A percentile compares a stretch with the other conserved stretches of the same genome.
Conservation (phyloP, 1,139 yeast species). For the Tardiomyces blankii region DNA sequence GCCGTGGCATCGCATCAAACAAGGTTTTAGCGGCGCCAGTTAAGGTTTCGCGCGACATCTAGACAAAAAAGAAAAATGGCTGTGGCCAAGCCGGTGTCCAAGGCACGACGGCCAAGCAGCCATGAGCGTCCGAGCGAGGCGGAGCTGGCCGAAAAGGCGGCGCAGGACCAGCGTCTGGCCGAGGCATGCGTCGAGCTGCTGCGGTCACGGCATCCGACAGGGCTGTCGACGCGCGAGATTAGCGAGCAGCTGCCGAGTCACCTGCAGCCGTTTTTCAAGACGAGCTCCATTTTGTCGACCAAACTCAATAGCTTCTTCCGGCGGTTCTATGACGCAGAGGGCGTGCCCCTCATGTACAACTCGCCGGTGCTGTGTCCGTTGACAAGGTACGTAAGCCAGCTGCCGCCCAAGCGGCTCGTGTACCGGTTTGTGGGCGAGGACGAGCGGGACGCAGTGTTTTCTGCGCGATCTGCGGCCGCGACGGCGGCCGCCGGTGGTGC, state of each 20-base stretch:
- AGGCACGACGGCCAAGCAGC: background rate
- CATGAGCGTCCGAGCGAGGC: background rate
- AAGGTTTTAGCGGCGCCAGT: no score
- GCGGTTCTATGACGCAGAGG: conserved; percentile 15
- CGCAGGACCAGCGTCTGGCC: background rate
- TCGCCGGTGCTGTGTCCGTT: conserved; percentile 11
- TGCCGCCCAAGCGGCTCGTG: conserved; percentile 19
- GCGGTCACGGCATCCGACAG: background rate
- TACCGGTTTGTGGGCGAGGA: conserved; percentile 13
- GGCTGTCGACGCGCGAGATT: background rate
- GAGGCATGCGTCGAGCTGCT: background rate
- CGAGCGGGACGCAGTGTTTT: background rate
- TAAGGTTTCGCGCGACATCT: no score
- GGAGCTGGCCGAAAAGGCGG: background rate
- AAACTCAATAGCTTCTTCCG: conserved; percentile 24
- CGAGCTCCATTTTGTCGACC: conserved; percentile 19
- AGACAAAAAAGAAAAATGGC: background rate
- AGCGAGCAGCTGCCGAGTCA: background rate
- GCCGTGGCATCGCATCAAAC: no score
- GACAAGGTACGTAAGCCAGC: conserved; percentile 16
- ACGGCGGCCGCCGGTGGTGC: no score
- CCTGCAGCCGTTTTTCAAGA: background rate
- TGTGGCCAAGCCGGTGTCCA: background rate
- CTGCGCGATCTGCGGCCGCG: background rate
- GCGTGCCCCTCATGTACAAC: conserved; percentile 5